Conservation (phyloP, 2,329 filamentous ascomycete genomes). For the Keithomyces neogunnii region DNA sequence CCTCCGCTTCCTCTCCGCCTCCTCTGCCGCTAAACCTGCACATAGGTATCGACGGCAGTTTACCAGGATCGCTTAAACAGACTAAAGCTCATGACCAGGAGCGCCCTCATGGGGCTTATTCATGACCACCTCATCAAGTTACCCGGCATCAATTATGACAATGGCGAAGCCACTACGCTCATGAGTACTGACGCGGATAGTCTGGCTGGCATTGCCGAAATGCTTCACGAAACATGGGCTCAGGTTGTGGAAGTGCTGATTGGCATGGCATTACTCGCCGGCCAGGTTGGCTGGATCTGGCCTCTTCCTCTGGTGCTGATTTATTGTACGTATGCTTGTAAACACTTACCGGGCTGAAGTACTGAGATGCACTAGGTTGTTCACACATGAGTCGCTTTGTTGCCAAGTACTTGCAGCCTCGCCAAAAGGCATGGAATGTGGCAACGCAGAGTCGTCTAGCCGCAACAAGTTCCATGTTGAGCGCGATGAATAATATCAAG, state of each 20-base stretch:
- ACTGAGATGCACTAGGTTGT: slow-evolving; percentile 22
- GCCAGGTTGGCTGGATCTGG: slow-evolving; percentile 33
- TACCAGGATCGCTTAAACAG: slow-evolving; percentile 24
- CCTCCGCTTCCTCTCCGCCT: too few relatives aligned
- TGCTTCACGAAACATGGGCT: slow-evolving; percentile 35
- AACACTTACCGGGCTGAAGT: not conserved
- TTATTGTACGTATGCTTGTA: slow-evolving; percentile 22
- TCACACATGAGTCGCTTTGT: slow-evolving; percentile 32
- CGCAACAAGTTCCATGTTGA: slow-evolving; percentile 24
- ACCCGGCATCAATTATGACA: not conserved
- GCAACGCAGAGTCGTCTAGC: slow-evolving; percentile 32
- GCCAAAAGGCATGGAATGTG: slow-evolving; percentile 30
- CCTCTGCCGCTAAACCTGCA: too few relatives aligned
- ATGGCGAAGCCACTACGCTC: slow-evolving; percentile 21
- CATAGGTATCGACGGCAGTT: not conserved
- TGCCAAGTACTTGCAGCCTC: slow-evolving; percentile 22
- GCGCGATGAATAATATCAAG: slow-evolving; percentile 30
- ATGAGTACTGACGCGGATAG: slow-evolving; percentile 32
- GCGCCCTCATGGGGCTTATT: slow-evolving; percentile 26
- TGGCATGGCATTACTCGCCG: slow-evolving; percentile 28
- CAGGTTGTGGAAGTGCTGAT: slow-evolving; percentile 31
- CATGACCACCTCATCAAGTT: slow-evolving; percentile 21
- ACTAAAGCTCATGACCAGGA: slow-evolving; percentile 23
- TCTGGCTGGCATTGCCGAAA: slow-evolving; percentile 21
- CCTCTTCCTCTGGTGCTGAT: slow-evolving; percentile 32